Evolutionary conservation across 371 early-diverging fungal genomes (phyloP), one percentile per base, ranked within the genome.

Genomic region (Mucor racemosus): DNA sequence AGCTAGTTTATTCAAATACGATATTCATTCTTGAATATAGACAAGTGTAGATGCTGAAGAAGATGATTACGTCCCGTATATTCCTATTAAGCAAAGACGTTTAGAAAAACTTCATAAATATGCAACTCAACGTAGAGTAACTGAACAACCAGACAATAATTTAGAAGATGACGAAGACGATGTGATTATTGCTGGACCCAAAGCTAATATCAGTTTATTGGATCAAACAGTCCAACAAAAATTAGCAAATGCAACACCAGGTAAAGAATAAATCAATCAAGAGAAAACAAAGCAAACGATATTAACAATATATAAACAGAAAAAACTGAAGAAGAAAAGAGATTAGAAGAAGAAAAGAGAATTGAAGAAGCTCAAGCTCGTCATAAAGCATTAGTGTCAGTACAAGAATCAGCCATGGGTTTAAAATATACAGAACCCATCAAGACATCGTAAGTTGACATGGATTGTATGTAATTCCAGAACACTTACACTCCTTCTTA

Each of bases 341-440:
- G 88, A 38, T 62, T 92, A 11, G 97, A 96, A 56, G 89, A 95
- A 71, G 96, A 96, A 76, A 76, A 80, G 64, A 86, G 88, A 63
- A 89, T 97, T 64, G 85, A 96, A 70, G 88, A 90, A 65, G 95
- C 95, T 0, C 92, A 95, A 50, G 82, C 92, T 7, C 84, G 87
- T 48, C 84, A 90, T 66, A 95, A 94, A 65, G 89, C 90, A 42
- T 77, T 97, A 44, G 89, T 92, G 4, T 94, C 95, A 14, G 95
- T 88, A 26, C 86, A 87, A 62, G 97, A 97, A 76, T 84, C 95
- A 41, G 97, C 97, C 0, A 79, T 91, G 61, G 96, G 94, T 42
- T 91, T 94, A 14, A 81, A 82, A 7, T 97, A 97, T 74, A 92
- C 86, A 10, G 92, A 95, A 53, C 85, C 97, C 8, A 89, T 97